Percentiles rank a stretch among this genome's conserved stretches.
These are phyloP conservation scores for Penicillium antarcticum DNA, from an alignment of 495 filamentous ascomycete genomes.

Conservation along the genomic window DNA sequence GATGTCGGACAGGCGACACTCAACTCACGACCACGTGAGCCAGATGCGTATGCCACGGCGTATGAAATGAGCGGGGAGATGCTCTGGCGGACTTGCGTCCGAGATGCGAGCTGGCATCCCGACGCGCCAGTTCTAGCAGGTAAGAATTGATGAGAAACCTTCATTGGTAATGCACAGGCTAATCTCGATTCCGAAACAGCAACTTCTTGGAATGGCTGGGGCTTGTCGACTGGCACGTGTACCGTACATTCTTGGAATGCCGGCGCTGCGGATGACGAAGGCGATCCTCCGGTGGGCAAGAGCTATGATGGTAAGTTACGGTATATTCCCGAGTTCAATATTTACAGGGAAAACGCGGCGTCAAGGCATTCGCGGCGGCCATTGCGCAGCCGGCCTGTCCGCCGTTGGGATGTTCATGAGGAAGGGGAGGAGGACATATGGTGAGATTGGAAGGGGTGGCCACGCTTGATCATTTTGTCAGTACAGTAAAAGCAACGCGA, in stretches of 20 bases:
- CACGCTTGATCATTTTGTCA: not conserved
- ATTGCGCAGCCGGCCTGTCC: conserved; percentile 23
- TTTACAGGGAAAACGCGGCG: conserved; percentile 19
- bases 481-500: not conserved
- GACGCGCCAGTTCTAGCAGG: conserved; percentile 84
- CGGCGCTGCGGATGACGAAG: conserved; percentile 60
- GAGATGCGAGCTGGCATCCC: conserved; percentile 96
- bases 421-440: conserved; percentile 11
- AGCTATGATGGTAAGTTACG: conserved; percentile 56
- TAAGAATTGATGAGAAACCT: conserved; percentile 32
- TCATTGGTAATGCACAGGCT: not conserved
- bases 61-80: conserved; percentile 41
- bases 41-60: conserved; percentile 31
- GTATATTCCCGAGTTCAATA: conserved; percentile 25
- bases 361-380: conserved; percentile 13
- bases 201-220: conserved; percentile 76
- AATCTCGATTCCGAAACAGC: conserved; percentile 42
- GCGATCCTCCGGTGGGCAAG: conserved; percentile 54
- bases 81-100: conserved; percentile 75
- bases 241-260: conserved; percentile 77
- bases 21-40: conserved; percentile 54
- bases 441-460: conserved; percentile 1
- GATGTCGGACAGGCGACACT: conserved; percentile 69
- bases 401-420: conserved; percentile 12
- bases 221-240: conserved; percentile 65